phyloP scores from a whole-genome alignment of 176 grass and related monocot genomes.

The Carex parvula region DNA sequence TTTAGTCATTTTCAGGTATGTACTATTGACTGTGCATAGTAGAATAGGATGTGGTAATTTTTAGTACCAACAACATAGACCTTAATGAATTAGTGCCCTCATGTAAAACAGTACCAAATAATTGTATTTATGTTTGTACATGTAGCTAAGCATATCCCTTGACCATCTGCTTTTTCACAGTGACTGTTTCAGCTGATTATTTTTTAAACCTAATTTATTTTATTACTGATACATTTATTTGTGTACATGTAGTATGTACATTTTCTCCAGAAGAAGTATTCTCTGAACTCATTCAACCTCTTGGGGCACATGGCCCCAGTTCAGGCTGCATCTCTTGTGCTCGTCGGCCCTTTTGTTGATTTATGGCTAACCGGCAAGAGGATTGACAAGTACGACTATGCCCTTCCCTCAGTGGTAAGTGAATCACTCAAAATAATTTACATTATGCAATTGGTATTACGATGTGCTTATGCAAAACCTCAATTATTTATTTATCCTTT shows the following conservation, averaged over 20 bases:
- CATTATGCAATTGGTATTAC: neutral
- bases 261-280: constrained; percentile 70
- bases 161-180: neutral
- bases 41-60: neutral
- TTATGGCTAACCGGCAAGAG: constrained; percentile 69
- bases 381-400: constrained; percentile 61
- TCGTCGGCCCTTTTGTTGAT: constrained; percentile 71
- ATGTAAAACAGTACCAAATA: neutral
- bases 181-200: neutral
- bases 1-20: neutral
- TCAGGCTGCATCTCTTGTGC: constrained; percentile 68
- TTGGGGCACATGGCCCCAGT: constrained; percentile 73
- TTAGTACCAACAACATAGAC: neutral
- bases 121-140: neutral
- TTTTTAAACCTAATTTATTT: neutral
- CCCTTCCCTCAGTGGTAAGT: constrained; percentile 59
- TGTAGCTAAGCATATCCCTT: neutral
- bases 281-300: constrained; percentile 80
- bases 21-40: neutral
- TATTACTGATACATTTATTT: constrained; percentile 27
- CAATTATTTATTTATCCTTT: neutral
- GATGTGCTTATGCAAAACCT: neutral
- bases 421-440: constrained; percentile 8
- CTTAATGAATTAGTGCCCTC: neutral
- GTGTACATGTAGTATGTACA: constrained; percentile 53